Base-by-base conservation (phyloP, 2,329 filamentous ascomycete genomes). In the Alternaria tenuissima region DNA sequence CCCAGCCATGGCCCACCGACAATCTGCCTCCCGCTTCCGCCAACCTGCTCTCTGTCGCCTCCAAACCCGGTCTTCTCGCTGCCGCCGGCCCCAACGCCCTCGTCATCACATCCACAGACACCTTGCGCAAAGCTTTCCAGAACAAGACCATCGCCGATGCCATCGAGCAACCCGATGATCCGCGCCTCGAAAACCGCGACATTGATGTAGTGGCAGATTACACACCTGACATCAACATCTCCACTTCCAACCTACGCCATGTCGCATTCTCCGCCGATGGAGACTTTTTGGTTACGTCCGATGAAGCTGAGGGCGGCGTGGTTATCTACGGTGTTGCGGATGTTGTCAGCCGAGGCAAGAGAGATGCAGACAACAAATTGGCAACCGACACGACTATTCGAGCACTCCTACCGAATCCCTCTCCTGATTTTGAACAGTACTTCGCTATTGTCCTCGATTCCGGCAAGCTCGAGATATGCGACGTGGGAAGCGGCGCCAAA, bases 221-320 rank as follows among this genome's bases (percentile, higher is more conserved):
- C 71, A 82, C 88, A 61, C 91, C 94, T 3, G 88, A 94, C 75
- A 82, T 91, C 52, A 90, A 85, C 60, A 85, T 98, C 7, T 83
- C 88, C 2, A 85, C 96, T 71, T 87, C 91, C 72, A 89, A 91
- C 68, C 86, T 97, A 55, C 96, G 93, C 11, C 95, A 99, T 77
- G 84, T 99, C 20, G 89, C 90, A 16, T 99, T 99, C 77, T 94
- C 93, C 0, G 87, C 92, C n/a, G 92, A 96, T 71, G 96, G 97
- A 75, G 88, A 88, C 69, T 93, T 91, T 68, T 82, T 99, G 61
- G 86, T 97, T 36, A 83, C 97, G 26, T 93, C 92, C 11, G 92
- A 92, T 3, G 92, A 97, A 78, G 83, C 86, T 55, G 91, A 91
- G 11, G 91, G 93, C 34, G 93, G 93, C 5, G 81, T 99, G 62